Percentiles rank a stretch among this genome's conserved stretches.
phyloP scores from a whole-genome alignment of 192 early-diverging fungal species.

The Ambispora gerdemannii region DNA sequence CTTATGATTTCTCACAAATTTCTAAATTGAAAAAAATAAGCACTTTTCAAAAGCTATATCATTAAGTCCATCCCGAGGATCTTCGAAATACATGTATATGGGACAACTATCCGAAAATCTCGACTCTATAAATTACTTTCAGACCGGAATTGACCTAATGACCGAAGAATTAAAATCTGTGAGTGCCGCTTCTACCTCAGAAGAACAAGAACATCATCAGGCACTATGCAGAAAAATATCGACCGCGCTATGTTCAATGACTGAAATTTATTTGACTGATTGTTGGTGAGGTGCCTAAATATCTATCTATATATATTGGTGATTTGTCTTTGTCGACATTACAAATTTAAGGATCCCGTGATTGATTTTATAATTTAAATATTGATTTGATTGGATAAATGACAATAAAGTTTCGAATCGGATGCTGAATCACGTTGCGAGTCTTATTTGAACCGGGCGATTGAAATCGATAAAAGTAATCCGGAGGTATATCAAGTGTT shows the following conservation, averaged over 20 bases:
- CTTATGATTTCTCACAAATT: no score
- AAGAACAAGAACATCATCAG: conserved; percentile 47
- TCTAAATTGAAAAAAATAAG: conserved; percentile 35
- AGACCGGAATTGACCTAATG: conserved; percentile 70
- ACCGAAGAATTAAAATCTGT: conserved; percentile 46
- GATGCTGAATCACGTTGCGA: conserved; percentile 88
- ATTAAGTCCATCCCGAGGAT: conserved; percentile 63
- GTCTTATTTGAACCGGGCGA: conserved; percentile 63
- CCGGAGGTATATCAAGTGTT: conserved; percentile 85
- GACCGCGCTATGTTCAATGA: conserved; percentile 86
- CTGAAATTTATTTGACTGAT: conserved; percentile 97
- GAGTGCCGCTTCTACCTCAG: conserved; percentile 37
- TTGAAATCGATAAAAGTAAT: conserved; percentile 63
- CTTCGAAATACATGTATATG: conserved; percentile 86
- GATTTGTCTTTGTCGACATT: no score
- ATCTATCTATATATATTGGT: background rate
- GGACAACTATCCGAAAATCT: conserved; percentile 68
- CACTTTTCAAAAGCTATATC: conserved; percentile 68
- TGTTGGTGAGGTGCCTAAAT: conserved; percentile 69
- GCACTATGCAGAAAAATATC: conserved; percentile 62
- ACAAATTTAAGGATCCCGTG: no score
- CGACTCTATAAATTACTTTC: conserved; percentile 66
- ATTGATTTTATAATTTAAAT: no score
- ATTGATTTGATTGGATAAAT: no score
- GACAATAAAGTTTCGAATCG: conserved; percentile 86